phyloP scores from a whole-genome alignment of 2,329 filamentous ascomycete genomes.

The Aureobasidium sp. region DNA sequence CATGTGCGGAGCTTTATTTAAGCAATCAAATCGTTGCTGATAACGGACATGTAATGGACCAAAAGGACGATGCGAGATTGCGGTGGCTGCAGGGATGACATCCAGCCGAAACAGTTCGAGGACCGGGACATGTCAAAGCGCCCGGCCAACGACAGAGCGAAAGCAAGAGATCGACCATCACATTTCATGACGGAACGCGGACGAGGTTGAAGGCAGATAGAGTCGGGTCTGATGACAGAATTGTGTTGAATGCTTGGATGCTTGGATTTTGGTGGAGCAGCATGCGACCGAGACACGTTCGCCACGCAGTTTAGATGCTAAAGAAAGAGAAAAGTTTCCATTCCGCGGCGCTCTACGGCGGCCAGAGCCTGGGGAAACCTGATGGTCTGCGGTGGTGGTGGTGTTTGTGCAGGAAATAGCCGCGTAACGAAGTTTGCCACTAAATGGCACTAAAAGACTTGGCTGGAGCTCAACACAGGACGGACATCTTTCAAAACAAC shows the following conservation, averaged over 20 bases:
- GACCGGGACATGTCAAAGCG: conserved; percentile 8
- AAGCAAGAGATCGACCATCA: conserved; percentile 4
- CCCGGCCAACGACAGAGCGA: conserved; percentile 1
- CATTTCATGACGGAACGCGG: neutral
- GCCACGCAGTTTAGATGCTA: conserved; percentile 1
- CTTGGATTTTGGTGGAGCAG: neutral
- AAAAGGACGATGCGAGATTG: conserved; percentile 14
- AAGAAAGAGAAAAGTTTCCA: conserved; percentile 6
- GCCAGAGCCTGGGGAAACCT: conserved; percentile 4
- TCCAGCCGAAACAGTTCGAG: conserved; percentile 12
- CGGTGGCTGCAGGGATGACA: conserved; percentile 17
- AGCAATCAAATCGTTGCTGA: conserved; percentile 14
- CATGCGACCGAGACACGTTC: neutral
- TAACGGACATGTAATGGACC: conserved; percentile 12
- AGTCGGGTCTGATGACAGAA: neutral
- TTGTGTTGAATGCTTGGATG: conserved; percentile 1
- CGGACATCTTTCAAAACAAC: conserved; percentile 8
- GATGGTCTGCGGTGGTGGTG: conserved; percentile 6
- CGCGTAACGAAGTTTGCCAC: conserved; percentile 15
- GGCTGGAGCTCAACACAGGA: conserved; percentile 11
- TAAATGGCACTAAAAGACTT: conserved; percentile 10
- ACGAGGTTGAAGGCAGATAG: neutral
- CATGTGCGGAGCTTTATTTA: conserved; percentile 1
- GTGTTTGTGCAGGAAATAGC: conserved; percentile 15
- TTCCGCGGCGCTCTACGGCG: conserved; percentile 6